phyloP scores from a whole-genome alignment of 106 monocot species.

The Acorus gramineus region DNA sequence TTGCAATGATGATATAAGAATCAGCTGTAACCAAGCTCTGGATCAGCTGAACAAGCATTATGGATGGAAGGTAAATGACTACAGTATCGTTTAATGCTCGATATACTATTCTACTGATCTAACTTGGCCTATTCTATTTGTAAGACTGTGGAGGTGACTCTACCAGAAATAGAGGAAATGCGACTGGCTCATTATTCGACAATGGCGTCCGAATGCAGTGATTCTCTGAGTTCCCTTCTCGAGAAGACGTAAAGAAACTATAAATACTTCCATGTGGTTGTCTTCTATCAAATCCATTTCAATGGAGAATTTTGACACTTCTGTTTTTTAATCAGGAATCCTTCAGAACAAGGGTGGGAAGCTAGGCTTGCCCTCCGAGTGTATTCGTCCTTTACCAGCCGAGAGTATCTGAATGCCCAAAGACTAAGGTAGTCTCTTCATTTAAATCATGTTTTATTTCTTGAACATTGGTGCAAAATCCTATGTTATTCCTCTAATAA shows the following conservation, averaged over 20 bases:
- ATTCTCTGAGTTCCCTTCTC: slow-evolving; percentile 53
- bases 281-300: too few species aligned
- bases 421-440: slow-evolving; percentile 37
- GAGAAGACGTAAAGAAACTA: slow-evolving; percentile 38
- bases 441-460: neutral
- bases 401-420: slow-evolving; percentile 82
- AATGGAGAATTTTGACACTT: too few species aligned
- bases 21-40: slow-evolving; percentile 56
- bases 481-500: too few species aligned
- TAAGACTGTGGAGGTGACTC: slow-evolving; percentile 64
- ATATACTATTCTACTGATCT: neutral
- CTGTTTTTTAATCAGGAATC: slow-evolving; percentile 23
- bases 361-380: slow-evolving; percentile 54
- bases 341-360: slow-evolving; percentile 63
- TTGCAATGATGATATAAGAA: slow-evolving; percentile 55
- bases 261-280: too few species aligned
- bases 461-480: too few species aligned
- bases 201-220: slow-evolving; percentile 76
- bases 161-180: slow-evolving; percentile 96
- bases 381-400: slow-evolving; percentile 65
- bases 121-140: neutral
- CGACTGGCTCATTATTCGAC: slow-evolving; percentile 81
- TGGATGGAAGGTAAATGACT: slow-evolving; percentile 71
- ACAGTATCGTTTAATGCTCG: too few species aligned
- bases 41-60: slow-evolving; percentile 37